Evolutionary conservation across 2,329 filamentous ascomycete genomes (phyloP), one percentile per base, ranked within the genome.

Genomic region (Phaeosphaeria sp.): DNA sequence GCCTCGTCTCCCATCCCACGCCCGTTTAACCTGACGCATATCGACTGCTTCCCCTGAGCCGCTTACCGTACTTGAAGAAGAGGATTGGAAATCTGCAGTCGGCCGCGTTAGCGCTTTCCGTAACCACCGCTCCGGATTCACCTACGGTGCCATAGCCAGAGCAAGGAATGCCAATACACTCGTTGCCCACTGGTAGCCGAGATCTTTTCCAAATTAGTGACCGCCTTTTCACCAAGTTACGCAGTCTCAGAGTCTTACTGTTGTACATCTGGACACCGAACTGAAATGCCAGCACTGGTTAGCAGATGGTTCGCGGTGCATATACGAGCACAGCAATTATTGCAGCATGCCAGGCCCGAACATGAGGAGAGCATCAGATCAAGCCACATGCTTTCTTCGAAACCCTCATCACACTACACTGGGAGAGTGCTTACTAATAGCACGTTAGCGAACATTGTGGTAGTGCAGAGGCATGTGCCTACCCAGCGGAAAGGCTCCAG

Each of bases 211-310:
- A 60, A 49, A 72, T 77, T 69, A 80, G 78, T 80, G 75, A 81
- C 79, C 78, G 79, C 78, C 70, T 76, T 75, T 80, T 78, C 73
- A 60, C 11, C 57, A 55, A 50, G 51, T 58, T 60, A 52, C 61
- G 36, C 58, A 51, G 30, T 66, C 64, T 63, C 53, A 59, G 57
- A 76, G 30, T 80, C 80, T 76, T 72, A 82, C 81, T 76, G 67
- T 81, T 73, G 74, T 80, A 83, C 79, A 83, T 81, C 67, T 83
- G 81, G n/a, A 82, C 77, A 53, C 81, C 80, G 65, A 81, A 81
- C 51, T 53, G 27, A 7, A 47, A 20, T 47, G 42, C 46, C 51
- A 46, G 24, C 43, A 40, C 43, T 6, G 40, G 30, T 53, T 45
- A 52, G 50, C 40, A 20, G 11, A 30, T 17, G 9, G 36, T 18